These are phyloP conservation scores for Saccharomyces hybrid DNA, from an alignment of 1,139 yeast species.

Conservation along the genomic window DNA sequence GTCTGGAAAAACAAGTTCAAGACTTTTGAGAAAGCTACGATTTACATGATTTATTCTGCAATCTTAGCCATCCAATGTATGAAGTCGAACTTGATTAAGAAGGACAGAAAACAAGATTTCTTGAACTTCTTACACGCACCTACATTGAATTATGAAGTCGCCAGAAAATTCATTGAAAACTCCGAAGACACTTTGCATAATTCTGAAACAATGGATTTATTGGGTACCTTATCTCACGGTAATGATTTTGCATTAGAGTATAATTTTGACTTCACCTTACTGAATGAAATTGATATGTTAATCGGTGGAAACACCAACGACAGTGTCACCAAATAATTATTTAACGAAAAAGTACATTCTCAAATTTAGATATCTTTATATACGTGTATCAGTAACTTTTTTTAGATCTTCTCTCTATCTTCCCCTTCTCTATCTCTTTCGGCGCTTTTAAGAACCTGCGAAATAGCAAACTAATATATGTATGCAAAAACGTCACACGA, in stretches of 20 bases:
- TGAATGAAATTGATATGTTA: conserved; percentile 27
- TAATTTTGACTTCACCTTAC: conserved; percentile 26
- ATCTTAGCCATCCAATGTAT: conserved; percentile 27
- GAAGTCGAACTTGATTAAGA: conserved; percentile 19
- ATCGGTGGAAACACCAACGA: conserved; percentile 13
- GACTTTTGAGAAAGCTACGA: conserved; percentile 22
- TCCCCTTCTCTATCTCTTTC: not conserved
- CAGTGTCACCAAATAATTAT: not conserved
- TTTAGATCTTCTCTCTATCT: not conserved
- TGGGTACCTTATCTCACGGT: conserved; percentile 26
- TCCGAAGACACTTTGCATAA: conserved; percentile 12
- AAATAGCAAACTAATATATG: not conserved
- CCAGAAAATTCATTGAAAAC: conserved; percentile 22
- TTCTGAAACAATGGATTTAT: conserved; percentile 19
- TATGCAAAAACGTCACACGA: not conserved
- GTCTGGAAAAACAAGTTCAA: conserved; percentile 31
- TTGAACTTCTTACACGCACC: conserved; percentile 18
- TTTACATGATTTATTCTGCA: conserved; percentile 27
- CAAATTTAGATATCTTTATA: not conserved
- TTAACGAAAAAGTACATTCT: not conserved
- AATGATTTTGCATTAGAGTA: conserved; percentile 27
- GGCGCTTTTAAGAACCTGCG: not conserved
- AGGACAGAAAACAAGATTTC: conserved; percentile 13
- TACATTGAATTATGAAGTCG: conserved; percentile 25
- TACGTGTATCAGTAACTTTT: not conserved